These are phyloP conservation scores for Apiospora phragmitis DNA, from an alignment of 2,329 filamentous ascomycete genomes.

Conservation along the genomic window DNA sequence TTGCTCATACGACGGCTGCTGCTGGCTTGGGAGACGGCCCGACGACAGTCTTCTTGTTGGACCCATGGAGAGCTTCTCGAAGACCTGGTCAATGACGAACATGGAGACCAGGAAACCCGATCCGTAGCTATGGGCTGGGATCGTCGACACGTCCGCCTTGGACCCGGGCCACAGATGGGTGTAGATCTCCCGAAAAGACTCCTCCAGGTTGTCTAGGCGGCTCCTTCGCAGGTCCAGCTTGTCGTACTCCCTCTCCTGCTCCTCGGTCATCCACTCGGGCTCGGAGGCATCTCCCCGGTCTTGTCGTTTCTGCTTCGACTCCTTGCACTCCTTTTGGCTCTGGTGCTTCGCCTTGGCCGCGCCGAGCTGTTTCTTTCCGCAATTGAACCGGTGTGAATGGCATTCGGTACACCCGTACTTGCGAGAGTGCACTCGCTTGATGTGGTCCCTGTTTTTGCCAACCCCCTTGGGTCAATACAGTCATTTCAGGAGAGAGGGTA, in stretches of 20 bases:
- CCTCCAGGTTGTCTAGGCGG: background rate
- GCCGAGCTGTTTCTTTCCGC: background rate
- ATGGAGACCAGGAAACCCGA: background rate
- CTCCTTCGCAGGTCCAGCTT: background rate
- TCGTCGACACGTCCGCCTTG: background rate
- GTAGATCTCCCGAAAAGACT: background rate
- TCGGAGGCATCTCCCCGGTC: background rate
- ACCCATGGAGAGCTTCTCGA: background rate
- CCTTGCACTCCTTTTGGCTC: background rate
- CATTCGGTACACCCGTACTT: background rate
- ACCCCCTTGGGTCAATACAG: background rate
- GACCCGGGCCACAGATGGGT: background rate
- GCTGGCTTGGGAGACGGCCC: background rate
- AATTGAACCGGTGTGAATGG: background rate
- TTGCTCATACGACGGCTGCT: background rate
- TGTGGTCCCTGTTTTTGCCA: background rate
- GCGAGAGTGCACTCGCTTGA: slow-evolving; percentile 6
- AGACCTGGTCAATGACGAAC: background rate
- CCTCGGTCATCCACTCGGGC: slow-evolving; percentile 9
- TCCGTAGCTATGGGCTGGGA: background rate
- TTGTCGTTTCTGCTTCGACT: background rate
- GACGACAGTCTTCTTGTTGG: no score
- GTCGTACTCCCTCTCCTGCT: background rate
- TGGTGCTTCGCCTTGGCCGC: background rate
- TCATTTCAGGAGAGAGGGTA: no score